These are phyloP conservation scores for Hylodesmum podocarpum DNA, from an alignment of 306 rosid species.

Conservation along the genomic window DNA sequence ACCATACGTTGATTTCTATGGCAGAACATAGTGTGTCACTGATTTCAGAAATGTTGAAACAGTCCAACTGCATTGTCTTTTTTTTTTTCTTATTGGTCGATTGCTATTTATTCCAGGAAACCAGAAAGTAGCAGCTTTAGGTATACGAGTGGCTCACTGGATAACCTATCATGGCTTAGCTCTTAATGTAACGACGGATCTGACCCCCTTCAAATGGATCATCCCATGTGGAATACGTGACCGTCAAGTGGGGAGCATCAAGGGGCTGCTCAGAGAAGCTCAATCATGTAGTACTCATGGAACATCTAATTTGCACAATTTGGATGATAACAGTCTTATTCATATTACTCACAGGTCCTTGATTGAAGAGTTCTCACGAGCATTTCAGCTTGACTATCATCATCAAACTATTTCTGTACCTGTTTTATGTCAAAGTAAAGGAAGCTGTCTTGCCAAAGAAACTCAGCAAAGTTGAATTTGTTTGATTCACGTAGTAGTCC, in stretches of 20 bases:
- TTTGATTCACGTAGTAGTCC: not conserved
- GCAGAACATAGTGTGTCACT: not conserved
- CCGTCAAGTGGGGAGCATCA: constrained; percentile 67
- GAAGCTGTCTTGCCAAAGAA: constrained; percentile 5
- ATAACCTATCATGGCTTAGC: constrained; percentile 77
- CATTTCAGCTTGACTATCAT: constrained; percentile 22
- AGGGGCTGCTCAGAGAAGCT: constrained; percentile 43
- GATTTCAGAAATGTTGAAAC: not conserved
- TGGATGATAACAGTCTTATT: not conserved
- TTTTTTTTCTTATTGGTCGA: constrained; percentile 11
- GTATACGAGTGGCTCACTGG: constrained; percentile 64
- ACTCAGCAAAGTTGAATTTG: not conserved
- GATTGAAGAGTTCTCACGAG: not conserved
- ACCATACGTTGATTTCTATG: too few relatives aligned
- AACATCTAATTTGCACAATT: not conserved
- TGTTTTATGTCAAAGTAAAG: constrained; percentile 24
- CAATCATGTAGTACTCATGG: constrained; percentile 1
- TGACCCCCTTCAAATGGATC: constrained; percentile 61
- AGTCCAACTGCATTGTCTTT: not conserved
- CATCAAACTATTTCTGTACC: constrained; percentile 31
- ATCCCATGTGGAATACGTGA: constrained; percentile 68
- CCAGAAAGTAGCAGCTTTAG: constrained; percentile 76
- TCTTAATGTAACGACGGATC: constrained; percentile 65
- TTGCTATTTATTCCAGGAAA: constrained; percentile 45
- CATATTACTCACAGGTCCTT: not conserved